Conservation (phyloP, 2,329 filamentous ascomycete genomes). For the Blastomyces silverae region DNA sequence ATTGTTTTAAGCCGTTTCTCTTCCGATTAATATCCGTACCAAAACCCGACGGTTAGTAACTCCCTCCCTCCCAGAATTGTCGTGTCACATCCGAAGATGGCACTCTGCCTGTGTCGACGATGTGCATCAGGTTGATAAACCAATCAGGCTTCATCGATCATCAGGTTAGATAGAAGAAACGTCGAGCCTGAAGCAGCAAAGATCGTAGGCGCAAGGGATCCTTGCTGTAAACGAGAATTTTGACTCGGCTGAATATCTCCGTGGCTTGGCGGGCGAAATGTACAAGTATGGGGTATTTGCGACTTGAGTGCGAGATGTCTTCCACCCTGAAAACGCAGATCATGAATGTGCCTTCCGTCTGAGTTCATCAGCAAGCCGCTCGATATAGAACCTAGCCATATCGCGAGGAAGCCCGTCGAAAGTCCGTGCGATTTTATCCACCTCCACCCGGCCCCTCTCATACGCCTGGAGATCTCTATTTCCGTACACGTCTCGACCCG, state of each 20-base stretch:
- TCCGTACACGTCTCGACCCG: constrained; percentile 76
- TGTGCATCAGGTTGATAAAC: neutral
- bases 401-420: constrained; percentile 54
- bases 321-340: neutral
- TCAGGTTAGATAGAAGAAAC: neutral
- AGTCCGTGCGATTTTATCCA: constrained; percentile 54
- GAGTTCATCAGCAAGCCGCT: constrained; percentile 64
- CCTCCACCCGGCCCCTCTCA: constrained; percentile 68
- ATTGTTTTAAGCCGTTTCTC: too few species aligned
- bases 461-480: constrained; percentile 80
- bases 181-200: neutral
- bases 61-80: neutral
- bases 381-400: constrained; percentile 67
- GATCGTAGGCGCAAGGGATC: neutral
- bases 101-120: neutral
- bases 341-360: constrained; percentile 25
- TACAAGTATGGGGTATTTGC: neutral
- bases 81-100: neutral
- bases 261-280: too few species aligned
- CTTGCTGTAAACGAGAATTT: neutral
- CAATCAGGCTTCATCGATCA: neutral
- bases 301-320: neutral
- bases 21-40: neutral
- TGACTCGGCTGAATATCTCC: neutral
- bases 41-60: neutral